Evolutionary conservation across 2,329 filamentous ascomycete genomes (phyloP), one percentile per base, ranked within the genome.

Genomic region (Teratosphaeria nubilosa): DNA sequence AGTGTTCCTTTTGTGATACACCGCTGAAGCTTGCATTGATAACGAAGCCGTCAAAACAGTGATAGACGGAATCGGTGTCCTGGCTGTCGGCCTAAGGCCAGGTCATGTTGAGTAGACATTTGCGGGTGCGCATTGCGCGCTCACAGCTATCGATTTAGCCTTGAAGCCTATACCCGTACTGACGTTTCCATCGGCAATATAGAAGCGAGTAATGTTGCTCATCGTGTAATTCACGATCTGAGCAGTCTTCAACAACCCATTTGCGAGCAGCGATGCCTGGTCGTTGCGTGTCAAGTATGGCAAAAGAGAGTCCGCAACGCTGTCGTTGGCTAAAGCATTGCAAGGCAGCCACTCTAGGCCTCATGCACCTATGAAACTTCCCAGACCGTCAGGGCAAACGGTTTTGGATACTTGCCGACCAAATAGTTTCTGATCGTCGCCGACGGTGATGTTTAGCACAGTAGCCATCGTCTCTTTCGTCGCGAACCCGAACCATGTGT

Each of bases 401-500:
- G 27, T 32, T 16, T 45, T 54, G 24, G 25, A 34, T 1, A 54
- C 27, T 20, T 32, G 3, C 11, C 52, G 52, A 10, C 52, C 52
- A 20, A 13, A 25, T 11, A 27, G 11, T 3, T 37, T 25, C 13
- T 32, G 24, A 54, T 16, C 5, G 31, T 30, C 30, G 10, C 9
- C 11, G 30, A 5, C 16, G 31, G 11, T 27, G 52, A 11, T 54
- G 32, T 37, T 30, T 4, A 34, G 31, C 16, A 14, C 16, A 10
- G 20, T 37, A 27, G 31, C 30, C 16, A 27, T 50, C 6, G 55
- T 45, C 4, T 20, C 11, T 9, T 41, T 56, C 14, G 55, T 56
- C 22, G 55, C 55, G 20, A 56, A 52, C 3, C 55, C 55, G 20
- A 53, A 56, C 55, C 45, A 53, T 10, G 55, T 56, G 16, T 56